A percentile compares a stretch with the other conserved stretches of the same genome.
These are phyloP conservation scores for Gossypium longicalyx DNA, from an alignment of 345 rosid genomes.

Conservation along the genomic window DNA sequence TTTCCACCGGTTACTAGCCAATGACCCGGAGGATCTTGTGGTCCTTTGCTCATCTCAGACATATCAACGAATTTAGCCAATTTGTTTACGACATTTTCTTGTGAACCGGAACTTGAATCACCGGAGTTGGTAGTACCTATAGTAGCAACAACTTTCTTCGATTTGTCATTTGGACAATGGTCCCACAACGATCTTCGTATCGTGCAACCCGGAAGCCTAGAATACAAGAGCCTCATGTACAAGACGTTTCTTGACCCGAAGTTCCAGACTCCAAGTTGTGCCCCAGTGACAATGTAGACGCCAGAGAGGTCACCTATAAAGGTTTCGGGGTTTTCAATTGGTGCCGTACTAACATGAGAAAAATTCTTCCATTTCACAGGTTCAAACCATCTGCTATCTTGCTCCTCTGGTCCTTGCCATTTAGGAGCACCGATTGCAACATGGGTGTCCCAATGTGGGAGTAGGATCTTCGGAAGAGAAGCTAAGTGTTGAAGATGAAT, in stretches of 20 bases:
- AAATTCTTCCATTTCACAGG: constrained; percentile 81
- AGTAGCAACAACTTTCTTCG: constrained; percentile 19
- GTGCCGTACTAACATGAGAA: constrained; percentile 76
- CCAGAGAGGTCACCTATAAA: constrained; percentile 53
- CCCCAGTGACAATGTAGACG: constrained; percentile 60
- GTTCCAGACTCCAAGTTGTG: constrained; percentile 82
- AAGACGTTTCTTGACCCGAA: constrained; percentile 69
- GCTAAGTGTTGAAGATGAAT: constrained; percentile 59
- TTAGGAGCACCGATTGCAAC: constrained; percentile 71
- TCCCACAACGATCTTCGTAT: constrained; percentile 72
- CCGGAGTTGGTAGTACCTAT: constrained; percentile 22
- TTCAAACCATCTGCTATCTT: constrained; percentile 80
- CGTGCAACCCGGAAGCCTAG: constrained; percentile 62
- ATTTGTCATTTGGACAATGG: constrained; percentile 43
- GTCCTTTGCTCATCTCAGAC: constrained; percentile 69
- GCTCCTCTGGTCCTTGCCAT: constrained; percentile 85
- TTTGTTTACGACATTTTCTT: constrained; percentile 33
- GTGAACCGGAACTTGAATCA: constrained; percentile 38
- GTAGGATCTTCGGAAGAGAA: constrained; percentile 65
- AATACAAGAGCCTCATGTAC: constrained; percentile 62
- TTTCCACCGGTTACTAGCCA: constrained; percentile 79
- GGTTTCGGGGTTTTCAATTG: constrained; percentile 55
- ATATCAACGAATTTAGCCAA: constrained; percentile 53
- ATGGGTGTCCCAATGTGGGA: constrained; percentile 58
- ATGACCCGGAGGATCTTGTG: constrained; percentile 66